Percentiles rank a stretch among this genome's conserved stretches.
phyloP scores from a whole-genome alignment of 345 rosid species.

The Acer negundo region DNA sequence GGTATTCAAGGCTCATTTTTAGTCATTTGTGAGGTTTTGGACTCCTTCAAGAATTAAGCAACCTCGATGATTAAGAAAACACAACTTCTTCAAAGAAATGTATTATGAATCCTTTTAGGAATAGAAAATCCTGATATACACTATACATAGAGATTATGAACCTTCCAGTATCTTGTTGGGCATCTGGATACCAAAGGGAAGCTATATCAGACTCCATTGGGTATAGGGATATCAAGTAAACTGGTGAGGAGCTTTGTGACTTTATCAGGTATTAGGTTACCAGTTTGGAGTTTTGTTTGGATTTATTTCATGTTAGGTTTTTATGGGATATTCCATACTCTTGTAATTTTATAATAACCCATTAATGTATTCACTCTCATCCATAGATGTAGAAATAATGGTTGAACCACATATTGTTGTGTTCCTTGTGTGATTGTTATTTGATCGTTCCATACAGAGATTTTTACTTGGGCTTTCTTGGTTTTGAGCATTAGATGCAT shows the following conservation, averaged over 20 bases:
- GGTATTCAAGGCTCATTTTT: not conserved
- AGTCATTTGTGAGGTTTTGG: not conserved
- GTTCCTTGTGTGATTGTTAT: not conserved
- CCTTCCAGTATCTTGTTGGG: not conserved
- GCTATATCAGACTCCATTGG: not conserved
- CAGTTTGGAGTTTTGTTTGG: not conserved
- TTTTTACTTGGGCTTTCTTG: not conserved
- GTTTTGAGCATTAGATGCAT: not conserved
- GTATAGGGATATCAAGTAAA: not conserved
- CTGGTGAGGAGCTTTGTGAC: too few species aligned
- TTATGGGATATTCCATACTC: not conserved
- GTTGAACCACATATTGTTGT: too few species aligned
- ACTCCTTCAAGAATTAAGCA: not conserved
- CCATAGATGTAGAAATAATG: not conserved
- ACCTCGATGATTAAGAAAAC: not conserved
- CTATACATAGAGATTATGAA: not conserved
- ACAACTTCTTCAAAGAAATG: not conserved
- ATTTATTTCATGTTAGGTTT: not conserved
- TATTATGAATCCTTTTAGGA: not conserved
- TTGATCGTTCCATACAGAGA: not conserved
- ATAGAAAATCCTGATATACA: not conserved
- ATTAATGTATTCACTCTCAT: not conserved
- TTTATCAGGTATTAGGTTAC: too few species aligned
- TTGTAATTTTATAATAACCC: not conserved
- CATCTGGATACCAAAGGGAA: not conserved